Evolutionary conservation across 768 basidiomycete species (phyloP).

Genomic region (Mrakia blollopis): DNA sequence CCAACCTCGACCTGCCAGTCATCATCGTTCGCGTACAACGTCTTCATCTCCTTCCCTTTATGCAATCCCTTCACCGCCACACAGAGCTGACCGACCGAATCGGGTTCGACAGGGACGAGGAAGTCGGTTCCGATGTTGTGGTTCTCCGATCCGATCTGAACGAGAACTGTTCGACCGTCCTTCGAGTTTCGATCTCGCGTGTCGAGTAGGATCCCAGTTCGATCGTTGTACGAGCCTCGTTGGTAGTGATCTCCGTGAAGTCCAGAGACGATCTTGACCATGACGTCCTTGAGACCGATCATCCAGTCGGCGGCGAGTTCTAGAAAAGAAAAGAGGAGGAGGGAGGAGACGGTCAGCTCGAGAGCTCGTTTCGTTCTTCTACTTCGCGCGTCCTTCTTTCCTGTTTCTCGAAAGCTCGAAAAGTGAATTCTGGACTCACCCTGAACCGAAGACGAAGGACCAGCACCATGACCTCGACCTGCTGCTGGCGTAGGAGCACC

Average conservation of each 20-base stretch:
- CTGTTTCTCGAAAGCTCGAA: too few species aligned
- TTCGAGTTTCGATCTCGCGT: slow-evolving; percentile 31
- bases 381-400: neutral
- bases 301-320: slow-evolving; percentile 41
- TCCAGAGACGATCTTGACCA: slow-evolving; percentile 39
- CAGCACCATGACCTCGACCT: slow-evolving; percentile 26
- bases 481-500: slow-evolving; percentile 37
- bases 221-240: slow-evolving; percentile 38
- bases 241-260: slow-evolving; percentile 34
- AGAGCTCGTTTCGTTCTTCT: neutral
- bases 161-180: slow-evolving; percentile 34
- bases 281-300: slow-evolving; percentile 40
- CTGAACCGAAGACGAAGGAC: slow-evolving; percentile 13
- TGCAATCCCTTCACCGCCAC: slow-evolving; percentile 37
- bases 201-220: slow-evolving; percentile 37
- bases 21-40: slow-evolving; percentile 39
- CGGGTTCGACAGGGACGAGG: slow-evolving; percentile 38
- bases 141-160: slow-evolving; percentile 32
- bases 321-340: neutral
- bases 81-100: slow-evolving; percentile 37
- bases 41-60: slow-evolving; percentile 38
- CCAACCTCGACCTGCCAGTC: slow-evolving; percentile 42
- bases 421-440: slow-evolving; percentile 1
- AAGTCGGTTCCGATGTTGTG: slow-evolving; percentile 41
- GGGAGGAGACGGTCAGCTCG: neutral